Percentiles rank a stretch among this genome's conserved stretches.
Evolutionary conservation across 192 early-diverging fungal species (phyloP).

Genomic region (Coemansia guatemalensis): DNA sequence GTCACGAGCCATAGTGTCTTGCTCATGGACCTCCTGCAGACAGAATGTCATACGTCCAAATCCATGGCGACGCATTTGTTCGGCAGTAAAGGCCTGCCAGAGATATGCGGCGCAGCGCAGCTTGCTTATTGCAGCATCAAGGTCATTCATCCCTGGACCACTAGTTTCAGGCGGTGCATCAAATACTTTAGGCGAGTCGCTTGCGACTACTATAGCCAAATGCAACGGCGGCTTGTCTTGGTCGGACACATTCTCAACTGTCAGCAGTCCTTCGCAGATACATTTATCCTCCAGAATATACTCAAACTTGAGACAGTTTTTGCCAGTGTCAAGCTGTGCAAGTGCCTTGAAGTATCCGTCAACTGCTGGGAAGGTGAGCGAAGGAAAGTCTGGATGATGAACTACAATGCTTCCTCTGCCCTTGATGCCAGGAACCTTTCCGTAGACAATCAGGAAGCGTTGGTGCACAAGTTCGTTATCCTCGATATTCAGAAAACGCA

Average conservation of each 20-base stretch:
- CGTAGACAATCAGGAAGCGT: conserved; percentile 48
- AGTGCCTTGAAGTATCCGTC: conserved; percentile 61
- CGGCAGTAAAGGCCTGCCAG: conserved; percentile 73
- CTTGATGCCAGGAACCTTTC: conserved; percentile 28
- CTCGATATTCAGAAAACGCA: conserved; percentile 38
- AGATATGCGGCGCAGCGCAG: conserved; percentile 62
- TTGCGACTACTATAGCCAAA: conserved; percentile 58
- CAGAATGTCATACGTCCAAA: conserved; percentile 66
- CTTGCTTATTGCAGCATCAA: conserved; percentile 57
- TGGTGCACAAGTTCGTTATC: conserved; percentile 47
- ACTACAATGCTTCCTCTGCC: conserved; percentile 29
- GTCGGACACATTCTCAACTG: conserved; percentile 47
- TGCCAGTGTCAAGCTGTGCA: conserved; percentile 56
- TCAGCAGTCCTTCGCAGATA: conserved; percentile 23
- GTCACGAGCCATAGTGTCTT: conserved; percentile 54
- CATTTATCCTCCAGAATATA: conserved; percentile 24
- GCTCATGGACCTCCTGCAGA: conserved; percentile 55
- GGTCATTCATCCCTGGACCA: conserved; percentile 36
- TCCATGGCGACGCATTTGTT: conserved; percentile 65
- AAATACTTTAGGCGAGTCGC: conserved; percentile 58
- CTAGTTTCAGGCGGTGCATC: conserved; percentile 59
- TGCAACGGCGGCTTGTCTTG: conserved; percentile 57
- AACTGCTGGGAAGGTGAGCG: conserved; percentile 54
- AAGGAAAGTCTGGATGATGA: conserved; percentile 50
- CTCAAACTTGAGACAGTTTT: conserved; percentile 54